Evolutionary conservation across 768 basidiomycete genomes (phyloP).

Genomic region (Suillus discolor): DNA sequence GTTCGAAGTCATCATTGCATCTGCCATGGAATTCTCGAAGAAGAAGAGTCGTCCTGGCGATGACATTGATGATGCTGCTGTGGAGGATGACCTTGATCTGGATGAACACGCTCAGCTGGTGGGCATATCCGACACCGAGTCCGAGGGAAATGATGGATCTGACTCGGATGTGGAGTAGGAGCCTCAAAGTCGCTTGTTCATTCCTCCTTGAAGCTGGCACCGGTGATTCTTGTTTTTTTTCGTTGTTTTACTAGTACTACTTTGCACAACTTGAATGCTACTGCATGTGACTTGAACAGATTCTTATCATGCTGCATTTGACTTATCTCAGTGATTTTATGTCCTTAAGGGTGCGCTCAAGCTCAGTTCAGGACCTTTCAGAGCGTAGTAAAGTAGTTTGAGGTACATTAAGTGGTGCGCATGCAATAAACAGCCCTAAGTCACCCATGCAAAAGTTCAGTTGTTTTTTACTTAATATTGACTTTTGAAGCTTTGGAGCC

Average conservation of each 20-base stretch:
- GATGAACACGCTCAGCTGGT: neutral
- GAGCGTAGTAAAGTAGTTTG: neutral
- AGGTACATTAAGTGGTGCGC: neutral
- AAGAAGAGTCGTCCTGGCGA: neutral
- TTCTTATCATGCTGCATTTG: neutral
- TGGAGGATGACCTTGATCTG: conserved; percentile 1
- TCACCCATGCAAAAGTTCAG: neutral
- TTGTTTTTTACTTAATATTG: neutral
- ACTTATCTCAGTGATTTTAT: neutral
- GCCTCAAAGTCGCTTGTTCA: neutral
- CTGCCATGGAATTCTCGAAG: neutral
- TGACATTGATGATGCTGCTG: neutral
- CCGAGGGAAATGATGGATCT: neutral
- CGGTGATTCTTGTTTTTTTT: neutral
- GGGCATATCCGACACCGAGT: neutral
- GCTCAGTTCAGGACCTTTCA: neutral
- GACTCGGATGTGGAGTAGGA: conserved; percentile 1
- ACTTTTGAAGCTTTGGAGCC: neutral
- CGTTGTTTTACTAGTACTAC: too few species aligned
- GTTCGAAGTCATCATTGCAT: neutral
- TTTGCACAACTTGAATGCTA: too few species aligned
- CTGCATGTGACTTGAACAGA: neutral
- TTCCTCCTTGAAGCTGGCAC: neutral
- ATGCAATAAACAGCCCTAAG: neutral
- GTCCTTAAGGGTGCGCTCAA: neutral